Evolutionary conservation across 108 stramenopile genomes (phyloP), one percentile per base, ranked within the genome.

Genomic region (Cyclotella choctawhatcheeana): DNA sequence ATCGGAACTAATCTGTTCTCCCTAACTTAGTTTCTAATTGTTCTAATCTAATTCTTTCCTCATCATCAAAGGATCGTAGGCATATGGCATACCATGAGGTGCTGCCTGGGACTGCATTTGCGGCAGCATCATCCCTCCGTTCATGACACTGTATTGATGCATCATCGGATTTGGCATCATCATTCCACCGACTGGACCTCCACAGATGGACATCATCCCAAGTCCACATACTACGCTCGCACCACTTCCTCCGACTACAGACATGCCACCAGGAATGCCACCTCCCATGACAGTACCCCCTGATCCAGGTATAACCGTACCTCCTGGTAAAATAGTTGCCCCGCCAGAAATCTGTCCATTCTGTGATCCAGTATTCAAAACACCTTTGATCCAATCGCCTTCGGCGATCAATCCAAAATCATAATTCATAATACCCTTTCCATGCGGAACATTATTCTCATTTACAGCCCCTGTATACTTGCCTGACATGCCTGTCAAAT

Each of bases 161-260:
- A 56, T 56, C 55, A 56, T 56, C 2, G 56, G 33, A 40, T 43
- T 60, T 26, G 27, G 22, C 2, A 37, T 43, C 0, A 2, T 10
- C 12, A 56, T 56, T 31, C 55, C 13, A 22, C 20, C 37, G 7
- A 35, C 35, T 17, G 35, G 20, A 43, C 59, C 59, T 27, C 65
- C 65, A 66, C 44, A 22, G 21, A 66, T 66, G 50, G 50, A 52
- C 65, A 66, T 66, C 65, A 66, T 66, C 24, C 65, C 65, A 27
- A 66, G 47, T 66, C 65, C 65, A 52, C 65, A 52, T 18, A 66
- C 65, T 16, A 66, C 47, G 27, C 50, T 66, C 50, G 52, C 52
- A 0, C 21, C 65, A 12, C 50, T 51, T 33, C 51, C 50, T 7
- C 33, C 50, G 2, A 34, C 50, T 20, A 32, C 50, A 18, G 47